A percentile compares a stretch with the other conserved stretches of the same genome.
phyloP scores from a whole-genome alignment of 2,329 filamentous ascomycete genomes.

The Fusarium torulosum region DNA sequence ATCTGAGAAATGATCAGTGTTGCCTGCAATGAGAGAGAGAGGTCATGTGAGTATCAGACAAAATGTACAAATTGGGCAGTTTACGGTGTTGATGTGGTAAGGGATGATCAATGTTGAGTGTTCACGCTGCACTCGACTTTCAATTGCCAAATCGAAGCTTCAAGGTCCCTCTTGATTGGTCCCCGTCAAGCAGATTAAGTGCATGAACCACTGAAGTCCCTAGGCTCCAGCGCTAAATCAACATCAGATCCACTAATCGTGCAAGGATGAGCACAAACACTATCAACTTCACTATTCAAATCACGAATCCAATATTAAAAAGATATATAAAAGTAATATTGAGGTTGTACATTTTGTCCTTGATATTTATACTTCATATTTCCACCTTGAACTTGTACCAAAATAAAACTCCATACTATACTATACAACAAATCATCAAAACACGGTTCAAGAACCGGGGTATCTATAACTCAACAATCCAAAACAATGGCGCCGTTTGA shows the following conservation, averaged over 20 bases:
- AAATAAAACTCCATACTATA: constrained; percentile 34
- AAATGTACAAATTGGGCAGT: constrained; percentile 1
- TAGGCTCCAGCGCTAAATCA: constrained; percentile 42
- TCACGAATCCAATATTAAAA: neutral
- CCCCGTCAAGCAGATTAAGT: neutral
- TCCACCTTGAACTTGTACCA: constrained; percentile 7
- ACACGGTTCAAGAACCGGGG: constrained; percentile 38
- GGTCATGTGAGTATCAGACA: constrained; percentile 12
- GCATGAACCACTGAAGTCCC: constrained; percentile 22
- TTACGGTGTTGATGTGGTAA: neutral
- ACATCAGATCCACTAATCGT: constrained; percentile 15
- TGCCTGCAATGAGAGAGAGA: constrained; percentile 2
- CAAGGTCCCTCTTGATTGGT: constrained; percentile 25
- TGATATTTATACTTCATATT: neutral
- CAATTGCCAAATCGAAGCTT: neutral
- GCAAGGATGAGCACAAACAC: neutral
- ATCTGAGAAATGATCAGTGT: neutral
- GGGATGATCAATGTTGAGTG: constrained; percentile 7
- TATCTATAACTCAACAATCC: constrained; percentile 46
- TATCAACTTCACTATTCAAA: neutral
- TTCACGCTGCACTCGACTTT: constrained; percentile 11
- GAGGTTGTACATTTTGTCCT: neutral
- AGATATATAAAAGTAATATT: neutral
- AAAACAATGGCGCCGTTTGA: constrained; percentile 42
- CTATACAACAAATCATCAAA: constrained; percentile 14